Conservation (phyloP, 2,329 filamentous ascomycete species). For the Botryotinia narcissicola region DNA sequence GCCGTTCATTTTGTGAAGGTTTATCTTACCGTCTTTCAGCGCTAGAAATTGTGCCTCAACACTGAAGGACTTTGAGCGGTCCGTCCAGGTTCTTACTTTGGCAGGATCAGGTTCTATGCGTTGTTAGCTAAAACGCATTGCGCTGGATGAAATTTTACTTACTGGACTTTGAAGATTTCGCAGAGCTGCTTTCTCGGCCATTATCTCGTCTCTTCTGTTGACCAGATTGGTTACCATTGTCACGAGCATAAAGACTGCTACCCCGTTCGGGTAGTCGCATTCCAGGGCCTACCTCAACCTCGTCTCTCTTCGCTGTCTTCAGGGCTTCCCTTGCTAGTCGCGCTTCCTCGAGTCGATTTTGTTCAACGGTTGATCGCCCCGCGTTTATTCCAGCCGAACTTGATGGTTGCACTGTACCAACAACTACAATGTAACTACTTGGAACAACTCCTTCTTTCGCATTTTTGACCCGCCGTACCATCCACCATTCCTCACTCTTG, state of each 20-base stretch:
- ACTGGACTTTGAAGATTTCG: slow-evolving; percentile 67
- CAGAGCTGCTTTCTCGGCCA: slow-evolving; percentile 56
- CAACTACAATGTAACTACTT: slow-evolving; percentile 92
- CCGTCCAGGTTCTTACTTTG: slow-evolving; percentile 90
- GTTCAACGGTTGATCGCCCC: slow-evolving; percentile 69
- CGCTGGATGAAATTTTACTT: slow-evolving; percentile 42
- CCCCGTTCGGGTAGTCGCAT: slow-evolving; percentile 73
- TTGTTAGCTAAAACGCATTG: slow-evolving; percentile 24
- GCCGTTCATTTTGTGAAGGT: slow-evolving; percentile 95
- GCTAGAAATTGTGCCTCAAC: slow-evolving; percentile 97
- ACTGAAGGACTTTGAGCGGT: slow-evolving; percentile 92
- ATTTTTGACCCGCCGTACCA: slow-evolving; percentile 84
- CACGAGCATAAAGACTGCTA: slow-evolving; percentile 70
- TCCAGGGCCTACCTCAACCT: slow-evolving; percentile 72
- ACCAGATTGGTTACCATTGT: slow-evolving; percentile 64
- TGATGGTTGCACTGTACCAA: slow-evolving; percentile 58
- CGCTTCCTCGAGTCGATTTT: slow-evolving; percentile 77
- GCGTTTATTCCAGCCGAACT: slow-evolving; percentile 55
- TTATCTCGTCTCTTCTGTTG: slow-evolving; percentile 74
- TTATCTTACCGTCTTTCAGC: slow-evolving; percentile 92
- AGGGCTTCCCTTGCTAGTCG: slow-evolving; percentile 78
- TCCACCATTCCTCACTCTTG: slow-evolving; percentile 98
- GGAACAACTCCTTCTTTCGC: slow-evolving; percentile 95
- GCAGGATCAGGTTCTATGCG: slow-evolving; percentile 71
- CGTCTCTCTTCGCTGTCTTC: slow-evolving; percentile 57